Base-by-base conservation (phyloP, 2,329 filamentous ascomycete genomes). In the Trichoderma asperellum region DNA sequence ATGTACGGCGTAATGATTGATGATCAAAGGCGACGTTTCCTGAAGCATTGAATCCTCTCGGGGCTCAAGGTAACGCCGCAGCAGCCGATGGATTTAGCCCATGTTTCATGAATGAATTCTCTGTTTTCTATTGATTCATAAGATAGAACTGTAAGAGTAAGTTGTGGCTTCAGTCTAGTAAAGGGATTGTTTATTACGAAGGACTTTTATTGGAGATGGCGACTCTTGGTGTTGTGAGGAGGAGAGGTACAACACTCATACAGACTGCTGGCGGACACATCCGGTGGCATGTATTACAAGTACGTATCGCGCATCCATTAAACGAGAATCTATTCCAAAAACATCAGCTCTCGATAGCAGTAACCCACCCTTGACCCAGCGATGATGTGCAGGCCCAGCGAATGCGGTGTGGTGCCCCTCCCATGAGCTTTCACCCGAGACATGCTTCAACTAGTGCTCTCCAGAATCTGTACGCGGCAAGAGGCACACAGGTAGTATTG, bases 321-420 rank as follows among this genome's bases (percentile, higher is more conserved):
- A 27, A 66, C 53, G n/a, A 58, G 53, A 57, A n/a, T 58, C 35
- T 58, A 21, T 47, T 34, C 64, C 68, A 68, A 62, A 32, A 62
- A 68, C 62, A 68, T 53, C 55, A 37, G 35, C 57, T 12, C 32
- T 63, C 24, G 52, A 69, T 37, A 35, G 49, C 12, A 56, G 49
- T 37, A 34, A 43, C 58, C 58, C 70, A 71, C 68, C 70, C 69
- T 69, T 71, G 68, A 52, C 61, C 70, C 69, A 60, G 70, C 73
- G 70, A 75, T 76, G 74, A 76, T 76, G 73, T 75, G 72, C 73
- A 76, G 74, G 55, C 71, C 71, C 71, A 73, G 72, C 70, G 72
- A 73, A 72, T 75, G 72, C 75, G 70, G 71, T 74, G 71, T 76
- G 72, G 71, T 71, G 72, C 73, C 47, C 60, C 60, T 65, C 66